Base-by-base conservation (phyloP, 257 asterid species). In the Nicotiana paniculata region DNA sequence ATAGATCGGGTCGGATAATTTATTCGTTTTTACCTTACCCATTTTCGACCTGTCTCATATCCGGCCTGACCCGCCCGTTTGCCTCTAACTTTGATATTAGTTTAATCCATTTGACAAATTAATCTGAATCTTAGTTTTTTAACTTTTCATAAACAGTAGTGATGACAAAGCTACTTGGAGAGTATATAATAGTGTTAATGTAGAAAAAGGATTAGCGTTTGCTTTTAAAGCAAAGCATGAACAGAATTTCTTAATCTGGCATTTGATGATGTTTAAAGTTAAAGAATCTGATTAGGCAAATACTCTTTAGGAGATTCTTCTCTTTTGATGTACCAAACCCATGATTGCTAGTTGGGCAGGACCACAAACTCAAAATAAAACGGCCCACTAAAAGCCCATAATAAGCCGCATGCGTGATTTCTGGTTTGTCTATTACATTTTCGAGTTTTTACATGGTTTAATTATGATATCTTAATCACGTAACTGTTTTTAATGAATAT, bases 271-370 rank as follows among this genome's bases (percentile, higher is more conserved):
- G 79, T 75, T 72, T 80, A 61, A 83, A 82, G 28, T 55, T 58
- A 33, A 61, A n/a, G 61, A 58, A 15, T 70, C 48, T 65, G 85
- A 63, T 77, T 88, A 84, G 82, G 32, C 83, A 77, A 67, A 75
- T 33, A 16, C 83, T 88, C 63, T 75, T 43, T 66, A 33, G 30
- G 80, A 85, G 88, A 86, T 86, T 85, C 85, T 79, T 62, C 82
- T 81, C 46, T 80, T 30, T 61, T 81, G 28, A 77, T 82, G 81
- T 70, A 81, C 82, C 83, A 81, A 84, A 82, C 76, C 75, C 75
- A 88, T 88, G 67, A 88, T 88, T 86, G 86, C 85, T 69, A 51
- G 37, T 77, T 58, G 76, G 58, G 83, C 79, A 33, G 91, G 90
- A 86, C 88, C 88, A 84, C 84, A 10, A 70, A 51, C 77, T 72